phyloP scores from a whole-genome alignment of 768 basidiomycete species.

The Rhodosporidiobolus sp. region DNA sequence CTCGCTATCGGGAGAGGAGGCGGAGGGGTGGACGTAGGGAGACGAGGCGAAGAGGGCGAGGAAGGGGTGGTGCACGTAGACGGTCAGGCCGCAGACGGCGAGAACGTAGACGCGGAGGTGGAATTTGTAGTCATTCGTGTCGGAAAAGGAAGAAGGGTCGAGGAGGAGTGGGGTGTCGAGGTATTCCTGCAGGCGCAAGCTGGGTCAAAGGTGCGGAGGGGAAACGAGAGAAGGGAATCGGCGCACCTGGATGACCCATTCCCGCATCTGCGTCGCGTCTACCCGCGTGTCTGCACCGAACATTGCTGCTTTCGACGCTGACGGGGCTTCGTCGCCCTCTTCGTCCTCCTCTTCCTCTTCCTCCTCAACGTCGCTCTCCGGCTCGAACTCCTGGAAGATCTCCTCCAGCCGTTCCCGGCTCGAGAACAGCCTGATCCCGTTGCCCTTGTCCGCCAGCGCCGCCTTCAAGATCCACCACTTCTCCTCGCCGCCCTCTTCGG shows the following conservation, averaged over 20 bases:
- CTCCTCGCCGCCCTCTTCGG: conserved; percentile 43
- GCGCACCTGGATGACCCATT: conserved; percentile 90
- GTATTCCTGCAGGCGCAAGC: conserved; percentile 69
- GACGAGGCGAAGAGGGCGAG: conserved; percentile 82
- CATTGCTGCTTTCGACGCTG: conserved; percentile 15
- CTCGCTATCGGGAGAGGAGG: conserved; percentile 28
- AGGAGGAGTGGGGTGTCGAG: conserved; percentile 71
- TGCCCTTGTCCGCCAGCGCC: conserved; percentile 92
- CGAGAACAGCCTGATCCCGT: conserved; percentile 87
- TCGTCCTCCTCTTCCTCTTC: conserved; percentile 36
- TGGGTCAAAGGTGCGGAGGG: not conserved
- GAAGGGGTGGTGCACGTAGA: conserved; percentile 77
- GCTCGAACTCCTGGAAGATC: conserved; percentile 80
- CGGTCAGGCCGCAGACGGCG: conserved; percentile 55
- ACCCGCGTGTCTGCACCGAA: conserved; percentile 55
- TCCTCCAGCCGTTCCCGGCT: conserved; percentile 65
- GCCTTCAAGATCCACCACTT: conserved; percentile 96
- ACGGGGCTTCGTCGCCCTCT: not conserved
- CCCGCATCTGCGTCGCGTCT: conserved; percentile 78
- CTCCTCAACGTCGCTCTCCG: conserved; percentile 38
- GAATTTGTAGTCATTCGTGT: conserved; percentile 59
- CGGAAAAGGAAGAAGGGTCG: conserved; percentile 54
- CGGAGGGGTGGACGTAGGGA: conserved; percentile 60
- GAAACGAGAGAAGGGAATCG: not conserved
- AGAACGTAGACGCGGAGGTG: conserved; percentile 79